phyloP scores from a whole-genome alignment of 75 land plant genomes.

The Cupressus sempervirens region DNA sequence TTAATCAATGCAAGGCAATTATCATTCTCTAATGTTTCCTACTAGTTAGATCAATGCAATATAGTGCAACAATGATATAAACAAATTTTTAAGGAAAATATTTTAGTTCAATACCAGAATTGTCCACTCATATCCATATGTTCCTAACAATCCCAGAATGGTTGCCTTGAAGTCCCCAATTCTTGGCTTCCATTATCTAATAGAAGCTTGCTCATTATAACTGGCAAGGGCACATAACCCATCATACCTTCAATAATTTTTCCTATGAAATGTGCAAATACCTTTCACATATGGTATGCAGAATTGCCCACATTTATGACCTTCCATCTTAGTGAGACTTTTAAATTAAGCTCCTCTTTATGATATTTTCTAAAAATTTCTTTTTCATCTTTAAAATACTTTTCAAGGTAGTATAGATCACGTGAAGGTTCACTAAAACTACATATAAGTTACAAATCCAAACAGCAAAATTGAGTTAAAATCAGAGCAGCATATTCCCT shows the following conservation, averaged over 20 bases:
- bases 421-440: slow-evolving; percentile 69
- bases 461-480: not conserved
- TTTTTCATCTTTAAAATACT: slow-evolving; percentile 7
- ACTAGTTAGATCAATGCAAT: not conserved
- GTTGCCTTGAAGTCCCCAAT: slow-evolving; percentile 88
- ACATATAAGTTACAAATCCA: slow-evolving; percentile 7
- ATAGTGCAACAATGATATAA: not conserved
- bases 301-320: slow-evolving; percentile 25
- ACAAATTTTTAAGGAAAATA: not conserved
- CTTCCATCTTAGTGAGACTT: slow-evolving; percentile 27
- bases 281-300: slow-evolving; percentile 46
- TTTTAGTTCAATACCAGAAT: slow-evolving; percentile 65
- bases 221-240: slow-evolving; percentile 76
- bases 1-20: not conserved
- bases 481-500: not conserved
- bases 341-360: slow-evolving; percentile 8
- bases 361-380: not conserved
- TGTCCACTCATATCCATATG: slow-evolving; percentile 86
- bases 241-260: slow-evolving; percentile 94
- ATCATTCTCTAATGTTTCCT: not conserved
- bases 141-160: slow-evolving; percentile 88
- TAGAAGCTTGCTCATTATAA: slow-evolving; percentile 81
- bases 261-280: slow-evolving; percentile 69
- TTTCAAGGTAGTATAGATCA: slow-evolving; percentile 22
- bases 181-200: slow-evolving; percentile 83